These are phyloP conservation scores for Syzygium aromaticum DNA, from an alignment of 345 rosid genomes.

Conservation along the genomic window DNA sequence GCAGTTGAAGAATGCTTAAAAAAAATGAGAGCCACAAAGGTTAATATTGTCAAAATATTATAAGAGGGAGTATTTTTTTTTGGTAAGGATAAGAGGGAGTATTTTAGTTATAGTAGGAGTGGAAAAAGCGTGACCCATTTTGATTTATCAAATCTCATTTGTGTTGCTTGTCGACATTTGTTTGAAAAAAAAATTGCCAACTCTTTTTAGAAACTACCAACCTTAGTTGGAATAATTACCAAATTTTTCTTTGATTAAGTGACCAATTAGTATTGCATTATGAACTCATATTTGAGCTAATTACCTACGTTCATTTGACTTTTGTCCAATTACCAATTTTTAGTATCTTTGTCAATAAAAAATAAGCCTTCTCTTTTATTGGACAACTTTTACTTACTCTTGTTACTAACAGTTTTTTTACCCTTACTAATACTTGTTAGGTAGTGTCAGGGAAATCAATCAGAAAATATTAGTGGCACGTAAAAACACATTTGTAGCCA, in stretches of 20 bases:
- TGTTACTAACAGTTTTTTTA: too few species aligned
- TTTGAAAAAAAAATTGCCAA: neutral
- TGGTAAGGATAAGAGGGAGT: too few species aligned
- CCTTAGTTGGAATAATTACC: too few species aligned
- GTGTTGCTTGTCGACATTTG: neutral
- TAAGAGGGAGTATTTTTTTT: too few species aligned
- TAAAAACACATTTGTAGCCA: neutral
- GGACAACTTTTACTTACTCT: neutral
- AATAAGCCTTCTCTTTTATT: neutral
- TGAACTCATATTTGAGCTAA: neutral
- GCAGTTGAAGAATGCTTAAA: too few species aligned
- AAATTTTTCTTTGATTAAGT: neutral
- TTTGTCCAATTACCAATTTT: neutral
- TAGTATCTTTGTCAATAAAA: neutral
- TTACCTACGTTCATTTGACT: neutral
- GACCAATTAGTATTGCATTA: neutral
- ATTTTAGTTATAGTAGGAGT: too few species aligned
- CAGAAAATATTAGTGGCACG: neutral
- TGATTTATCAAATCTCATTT: neutral
- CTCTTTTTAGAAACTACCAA: neutral
- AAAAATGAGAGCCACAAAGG: too few species aligned
- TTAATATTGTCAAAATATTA: too few species aligned
- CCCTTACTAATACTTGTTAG: too few species aligned
- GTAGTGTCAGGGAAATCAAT: too few species aligned
- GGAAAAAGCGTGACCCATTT: too few species aligned